phyloP scores from a whole-genome alignment of 306 rosid species.

The Glycine tomentella region DNA sequence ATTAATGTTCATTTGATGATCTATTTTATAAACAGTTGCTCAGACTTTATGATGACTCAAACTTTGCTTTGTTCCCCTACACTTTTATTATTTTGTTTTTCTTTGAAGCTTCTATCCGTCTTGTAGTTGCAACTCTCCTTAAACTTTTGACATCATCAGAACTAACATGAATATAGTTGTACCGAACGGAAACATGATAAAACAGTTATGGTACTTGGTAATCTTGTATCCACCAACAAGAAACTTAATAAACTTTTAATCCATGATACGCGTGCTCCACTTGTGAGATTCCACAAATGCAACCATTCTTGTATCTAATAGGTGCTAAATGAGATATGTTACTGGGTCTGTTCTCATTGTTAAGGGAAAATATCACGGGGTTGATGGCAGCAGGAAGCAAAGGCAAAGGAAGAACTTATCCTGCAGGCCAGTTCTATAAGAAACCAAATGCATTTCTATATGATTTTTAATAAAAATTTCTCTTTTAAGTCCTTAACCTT shows the following conservation, averaged over 20 bases:
- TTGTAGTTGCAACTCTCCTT: constrained; percentile 2
- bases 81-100: not conserved
- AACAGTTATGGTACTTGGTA: not conserved
- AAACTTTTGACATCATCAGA: not conserved
- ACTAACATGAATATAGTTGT: not conserved
- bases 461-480: no score
- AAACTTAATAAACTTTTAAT: not conserved
- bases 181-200: constrained; percentile 19
- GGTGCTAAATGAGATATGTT: constrained; percentile 51
- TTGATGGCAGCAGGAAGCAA: constrained; percentile 72
- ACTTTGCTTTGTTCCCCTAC: not conserved
- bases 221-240: no score
- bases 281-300: constrained; percentile 35
- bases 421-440: constrained; percentile 57
- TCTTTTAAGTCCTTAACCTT: not conserved
- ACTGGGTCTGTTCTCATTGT: constrained; percentile 62
- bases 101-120: constrained; percentile 28
- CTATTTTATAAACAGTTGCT: not conserved
- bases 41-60: not conserved
- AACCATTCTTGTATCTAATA: constrained; percentile 27
- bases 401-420: constrained; percentile 66
- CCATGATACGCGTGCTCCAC: not conserved
- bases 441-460: constrained; percentile 33
- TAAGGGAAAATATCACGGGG: constrained; percentile 64
- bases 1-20: constrained; percentile 23